A percentile compares a stretch with the other conserved stretches of the same genome.
Conservation (phyloP, 1,284 basidiomycete genomes). For the Pascua sp. region DNA sequence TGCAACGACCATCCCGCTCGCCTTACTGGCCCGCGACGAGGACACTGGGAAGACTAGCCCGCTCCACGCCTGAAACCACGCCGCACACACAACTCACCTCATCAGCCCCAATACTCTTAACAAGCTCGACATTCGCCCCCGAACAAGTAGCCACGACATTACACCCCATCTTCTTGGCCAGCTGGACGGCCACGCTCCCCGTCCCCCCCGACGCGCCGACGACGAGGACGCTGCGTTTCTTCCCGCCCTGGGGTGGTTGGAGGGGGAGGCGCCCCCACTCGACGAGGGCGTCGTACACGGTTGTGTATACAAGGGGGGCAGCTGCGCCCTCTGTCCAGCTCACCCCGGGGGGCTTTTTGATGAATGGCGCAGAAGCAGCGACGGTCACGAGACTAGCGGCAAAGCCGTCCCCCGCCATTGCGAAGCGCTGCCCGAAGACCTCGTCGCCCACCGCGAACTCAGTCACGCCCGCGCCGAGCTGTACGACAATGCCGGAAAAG, state of each 20-base stretch:
- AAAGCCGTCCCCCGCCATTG: constrained; percentile 52
- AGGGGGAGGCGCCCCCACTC: constrained; percentile 46
- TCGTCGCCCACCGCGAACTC: not conserved
- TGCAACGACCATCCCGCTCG: too few species aligned
- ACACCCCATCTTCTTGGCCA: constrained; percentile 60
- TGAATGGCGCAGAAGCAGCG: constrained; percentile 42
- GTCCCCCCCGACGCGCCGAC: constrained; percentile 65
- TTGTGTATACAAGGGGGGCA: constrained; percentile 57
- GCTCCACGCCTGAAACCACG: too few species aligned
- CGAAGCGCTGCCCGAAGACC: constrained; percentile 3
- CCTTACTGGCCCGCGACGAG: too few species aligned
- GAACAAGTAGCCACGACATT: constrained; percentile 57
- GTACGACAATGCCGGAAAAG: constrained; percentile 8
- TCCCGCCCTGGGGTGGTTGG: not conserved
- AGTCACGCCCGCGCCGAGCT: not conserved
- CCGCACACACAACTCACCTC: constrained; percentile 24
- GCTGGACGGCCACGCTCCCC: constrained; percentile 62
- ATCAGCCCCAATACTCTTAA: constrained; percentile 50
- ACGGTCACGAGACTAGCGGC: constrained; percentile 57
- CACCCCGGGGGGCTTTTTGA: constrained; percentile 43
- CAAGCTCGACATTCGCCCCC: constrained; percentile 52
- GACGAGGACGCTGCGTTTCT: constrained; percentile 53
- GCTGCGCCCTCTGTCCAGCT: constrained; percentile 59
- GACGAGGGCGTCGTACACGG: constrained; percentile 58
- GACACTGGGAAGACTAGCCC: too few species aligned